phyloP scores from a whole-genome alignment of 176 grass and related monocot genomes.

The Aegilops speltoides region DNA sequence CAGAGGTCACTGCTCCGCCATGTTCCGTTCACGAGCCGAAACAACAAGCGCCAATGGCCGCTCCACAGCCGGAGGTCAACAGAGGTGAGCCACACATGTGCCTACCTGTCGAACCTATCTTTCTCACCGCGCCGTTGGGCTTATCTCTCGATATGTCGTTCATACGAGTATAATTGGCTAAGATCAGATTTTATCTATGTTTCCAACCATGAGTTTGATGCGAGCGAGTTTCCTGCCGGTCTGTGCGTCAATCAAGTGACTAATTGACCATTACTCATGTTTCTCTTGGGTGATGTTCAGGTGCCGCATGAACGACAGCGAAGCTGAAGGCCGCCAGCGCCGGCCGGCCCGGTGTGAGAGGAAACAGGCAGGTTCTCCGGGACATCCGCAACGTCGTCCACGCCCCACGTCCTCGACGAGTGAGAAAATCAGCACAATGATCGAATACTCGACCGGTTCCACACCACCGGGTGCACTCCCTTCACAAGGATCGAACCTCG shows the following conservation, averaged over 20 bases:
- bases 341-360: neutral
- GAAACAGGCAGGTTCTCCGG: no score
- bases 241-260: neutral
- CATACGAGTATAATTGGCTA: neutral
- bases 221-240: neutral
- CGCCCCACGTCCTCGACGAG: no score
- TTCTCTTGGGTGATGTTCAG: conserved; percentile 22
- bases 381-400: no score
- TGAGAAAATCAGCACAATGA: no score
- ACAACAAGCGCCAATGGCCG: no score
- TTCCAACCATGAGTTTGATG: neutral
- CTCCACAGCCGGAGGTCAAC: no score
- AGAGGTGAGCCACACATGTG: no score
- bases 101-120: neutral
- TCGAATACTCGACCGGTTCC: conserved; percentile 22
- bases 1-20: no score
- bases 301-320: conserved; percentile 21
- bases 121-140: neutral
- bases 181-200: neutral
- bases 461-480: conserved; percentile 78
- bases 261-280: neutral
- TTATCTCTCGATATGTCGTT: neutral
- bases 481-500: conserved; percentile 35
- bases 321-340: conserved; percentile 43
- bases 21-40: no score